Percentiles rank a stretch among this genome's conserved stretches.
These are phyloP conservation scores for Craspedostauros australis DNA, from an alignment of 108 stramenopile genomes.

Conservation along the genomic window DNA sequence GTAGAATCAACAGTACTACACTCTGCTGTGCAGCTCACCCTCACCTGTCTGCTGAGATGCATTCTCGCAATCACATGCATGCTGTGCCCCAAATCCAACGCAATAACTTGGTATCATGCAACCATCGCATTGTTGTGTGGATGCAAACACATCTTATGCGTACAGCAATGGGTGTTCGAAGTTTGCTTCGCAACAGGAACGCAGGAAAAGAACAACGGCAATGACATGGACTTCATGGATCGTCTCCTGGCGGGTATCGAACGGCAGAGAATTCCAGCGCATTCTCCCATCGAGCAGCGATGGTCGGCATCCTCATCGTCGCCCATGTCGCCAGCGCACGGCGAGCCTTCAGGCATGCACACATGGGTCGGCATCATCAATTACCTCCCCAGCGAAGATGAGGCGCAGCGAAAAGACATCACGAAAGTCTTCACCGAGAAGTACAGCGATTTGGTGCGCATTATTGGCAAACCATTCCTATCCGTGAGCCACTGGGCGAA, in stretches of 20 bases:
- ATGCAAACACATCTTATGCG: slow-evolving; percentile 1
- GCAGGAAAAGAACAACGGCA: slow-evolving; percentile 48
- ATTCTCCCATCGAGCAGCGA: slow-evolving; percentile 96
- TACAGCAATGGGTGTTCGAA: slow-evolving; percentile 95
- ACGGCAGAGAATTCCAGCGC: slow-evolving; percentile 75
- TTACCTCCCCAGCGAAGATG: slow-evolving; percentile 82
- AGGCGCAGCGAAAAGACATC: slow-evolving; percentile 75
- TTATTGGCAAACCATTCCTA: slow-evolving; percentile 49
- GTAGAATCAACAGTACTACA: too few relatives aligned
- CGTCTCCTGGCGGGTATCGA: slow-evolving; percentile 81
- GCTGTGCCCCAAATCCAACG: neutral
- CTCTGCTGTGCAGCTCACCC: too few relatives aligned
- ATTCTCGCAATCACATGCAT: neutral
- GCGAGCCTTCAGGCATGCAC: slow-evolving; percentile 46
- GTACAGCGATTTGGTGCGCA: slow-evolving; percentile 70
- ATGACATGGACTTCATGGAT: slow-evolving; percentile 80
- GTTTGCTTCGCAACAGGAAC: slow-evolving; percentile 90
- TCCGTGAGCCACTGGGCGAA: slow-evolving; percentile 95
- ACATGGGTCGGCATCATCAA: slow-evolving; percentile 94
- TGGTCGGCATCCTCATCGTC: slow-evolving; percentile 89
- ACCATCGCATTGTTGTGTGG: neutral
- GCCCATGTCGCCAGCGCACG: slow-evolving; percentile 86
- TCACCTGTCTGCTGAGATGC: neutral
- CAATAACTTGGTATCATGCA: neutral
- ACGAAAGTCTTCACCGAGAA: slow-evolving; percentile 67